Evolutionary conservation across 1,284 basidiomycete genomes (phyloP).

Genomic region (Ceratobasidium papillatum): DNA sequence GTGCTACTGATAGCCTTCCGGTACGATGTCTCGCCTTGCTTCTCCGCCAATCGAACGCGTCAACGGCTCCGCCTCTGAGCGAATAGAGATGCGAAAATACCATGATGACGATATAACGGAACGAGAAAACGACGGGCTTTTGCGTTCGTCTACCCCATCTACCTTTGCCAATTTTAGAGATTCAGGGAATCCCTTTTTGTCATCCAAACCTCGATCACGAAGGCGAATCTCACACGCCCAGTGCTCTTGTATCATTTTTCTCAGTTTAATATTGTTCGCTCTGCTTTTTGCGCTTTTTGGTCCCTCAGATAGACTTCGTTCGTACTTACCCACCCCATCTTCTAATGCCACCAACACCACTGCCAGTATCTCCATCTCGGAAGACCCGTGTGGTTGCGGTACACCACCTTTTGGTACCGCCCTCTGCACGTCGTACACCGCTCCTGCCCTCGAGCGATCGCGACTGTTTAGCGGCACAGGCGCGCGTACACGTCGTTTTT

Average conservation of each 20-base stretch:
- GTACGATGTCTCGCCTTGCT: conserved; percentile 4
- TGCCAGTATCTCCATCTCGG: not conserved
- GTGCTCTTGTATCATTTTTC: conserved; percentile 34
- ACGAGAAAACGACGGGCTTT: conserved; percentile 18
- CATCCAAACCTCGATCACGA: not conserved
- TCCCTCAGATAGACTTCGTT: conserved; percentile 28
- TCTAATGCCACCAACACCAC: conserved; percentile 21
- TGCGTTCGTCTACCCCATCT: not conserved
- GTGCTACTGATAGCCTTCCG: not conserved
- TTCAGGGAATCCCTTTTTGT: not conserved
- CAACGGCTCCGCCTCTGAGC: not conserved
- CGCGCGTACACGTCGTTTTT: conserved; percentile 36
- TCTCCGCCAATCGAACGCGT: not conserved
- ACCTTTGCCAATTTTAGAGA: not conserved
- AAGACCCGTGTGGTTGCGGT: conserved; percentile 37
- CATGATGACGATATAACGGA: conserved; percentile 31
- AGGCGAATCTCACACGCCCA: conserved; percentile 24
- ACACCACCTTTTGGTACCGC: conserved; percentile 33
- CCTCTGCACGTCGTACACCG: conserved; percentile 37
- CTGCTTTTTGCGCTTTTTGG: conserved; percentile 32
- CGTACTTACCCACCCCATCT: conserved; percentile 1
- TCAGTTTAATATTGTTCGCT: conserved; percentile 23
- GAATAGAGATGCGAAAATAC: conserved; percentile 39
- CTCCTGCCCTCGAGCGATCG: conserved; percentile 41
- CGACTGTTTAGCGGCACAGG: conserved; percentile 37